These are phyloP conservation scores for Arxiozyma slooffiae DNA, from an alignment of 1,139 yeast genomes.

Conservation along the genomic window DNA sequence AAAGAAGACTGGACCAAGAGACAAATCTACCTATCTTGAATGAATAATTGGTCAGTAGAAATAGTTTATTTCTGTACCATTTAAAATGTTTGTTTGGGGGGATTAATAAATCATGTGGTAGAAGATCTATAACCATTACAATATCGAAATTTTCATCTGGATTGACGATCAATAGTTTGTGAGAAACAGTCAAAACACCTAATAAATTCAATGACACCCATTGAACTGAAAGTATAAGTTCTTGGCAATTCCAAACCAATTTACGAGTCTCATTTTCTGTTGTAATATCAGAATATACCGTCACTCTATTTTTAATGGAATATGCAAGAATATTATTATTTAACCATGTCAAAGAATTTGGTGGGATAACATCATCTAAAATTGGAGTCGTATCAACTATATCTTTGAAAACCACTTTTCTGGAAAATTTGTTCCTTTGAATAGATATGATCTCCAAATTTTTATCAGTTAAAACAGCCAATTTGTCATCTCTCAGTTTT, in stretches of 20 bases:
- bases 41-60: slow-evolving; percentile 20
- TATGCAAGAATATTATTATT: slow-evolving; percentile 10
- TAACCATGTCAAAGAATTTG: slow-evolving; percentile 7
- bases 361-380: slow-evolving; percentile 28
- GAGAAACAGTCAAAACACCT: slow-evolving; percentile 42
- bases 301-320: slow-evolving; percentile 8
- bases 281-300: slow-evolving; percentile 1
- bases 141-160: slow-evolving; percentile 30
- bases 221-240: slow-evolving; percentile 42
- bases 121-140: slow-evolving; percentile 36
- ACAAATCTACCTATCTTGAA: slow-evolving; percentile 22
- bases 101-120: slow-evolving; percentile 35
- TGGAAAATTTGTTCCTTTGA: background rate
- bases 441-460: slow-evolving; percentile 43
- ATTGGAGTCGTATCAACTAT: too few relatives aligned
- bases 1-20: slow-evolving; percentile 28
- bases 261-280: background rate
- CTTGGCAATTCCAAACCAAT: slow-evolving; percentile 4
- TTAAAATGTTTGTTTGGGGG: slow-evolving; percentile 35
- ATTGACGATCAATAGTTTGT: slow-evolving; percentile 37
- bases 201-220: slow-evolving; percentile 53
- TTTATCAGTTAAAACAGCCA: slow-evolving; percentile 52
- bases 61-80: slow-evolving; percentile 13
- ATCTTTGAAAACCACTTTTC: slow-evolving; percentile 10
- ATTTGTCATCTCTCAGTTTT: slow-evolving; percentile 31